Base-by-base conservation (phyloP, 306 rosid genomes). In the Herpetospermum pedunculosum region DNA sequence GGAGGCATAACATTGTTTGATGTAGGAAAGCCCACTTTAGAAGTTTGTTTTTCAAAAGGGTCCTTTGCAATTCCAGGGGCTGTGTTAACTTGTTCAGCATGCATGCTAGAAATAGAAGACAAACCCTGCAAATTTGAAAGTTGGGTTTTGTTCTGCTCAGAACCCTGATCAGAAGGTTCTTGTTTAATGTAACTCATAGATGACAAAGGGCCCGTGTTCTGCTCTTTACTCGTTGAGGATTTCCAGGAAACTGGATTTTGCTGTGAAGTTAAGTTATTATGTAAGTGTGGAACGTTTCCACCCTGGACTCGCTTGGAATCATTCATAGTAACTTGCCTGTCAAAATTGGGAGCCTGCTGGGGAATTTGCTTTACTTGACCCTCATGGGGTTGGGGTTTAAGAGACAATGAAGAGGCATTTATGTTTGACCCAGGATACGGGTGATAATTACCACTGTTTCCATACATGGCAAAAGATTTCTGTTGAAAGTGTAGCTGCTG, bases 271-370 rank as follows among this genome's bases (percentile, higher is more conserved):
- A 87, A 35, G 87, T 77, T 90, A 80, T 79, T 85, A 71, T 80
- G 76, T 57, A 78, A 75, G 75, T 83, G 76, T 63, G 89, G 76
- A 75, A 81, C 80, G 58, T 88, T 84, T 75, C 96, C 98, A 79
- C 86, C 85, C n/a, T 84, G 87, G 73, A 78, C 73, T 81, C 89
- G 83, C 86, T 89, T 85, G 52, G 88, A 83, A 81, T 92, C 96
- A 70, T 69, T 84, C 65, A 74, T 47, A 75, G 83, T 67, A 76
- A 73, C 87, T 48, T 83, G 89, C 76, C 84, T 82, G 54, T 88
- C 97, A 84, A 80, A 79, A 75, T 84, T 89, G 59, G 86, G 58
- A 76, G 85, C 73, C 81, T 82, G 92, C 52, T 77, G 87, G 50
- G 92, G 75, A 75, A 85, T 83, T 80, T 83, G 93, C 82, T 91